phyloP scores from a whole-genome alignment of 2,329 filamentous ascomycete genomes.

The Blumeriella jaapii region DNA sequence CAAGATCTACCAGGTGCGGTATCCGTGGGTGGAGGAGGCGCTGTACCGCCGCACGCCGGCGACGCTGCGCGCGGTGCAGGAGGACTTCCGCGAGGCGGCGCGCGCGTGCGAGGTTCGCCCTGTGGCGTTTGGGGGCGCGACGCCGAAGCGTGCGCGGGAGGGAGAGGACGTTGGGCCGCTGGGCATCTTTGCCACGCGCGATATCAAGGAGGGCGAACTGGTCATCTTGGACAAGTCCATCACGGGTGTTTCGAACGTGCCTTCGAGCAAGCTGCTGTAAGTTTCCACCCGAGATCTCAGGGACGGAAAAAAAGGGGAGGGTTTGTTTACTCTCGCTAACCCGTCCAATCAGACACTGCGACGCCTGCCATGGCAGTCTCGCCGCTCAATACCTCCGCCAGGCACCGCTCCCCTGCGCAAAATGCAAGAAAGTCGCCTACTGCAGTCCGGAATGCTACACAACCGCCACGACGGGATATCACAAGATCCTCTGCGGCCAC shows the following conservation, averaged over 20 bases:
- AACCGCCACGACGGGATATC: slow-evolving; percentile 15
- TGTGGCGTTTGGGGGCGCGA: slow-evolving; percentile 12
- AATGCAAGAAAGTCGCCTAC: slow-evolving; percentile 17
- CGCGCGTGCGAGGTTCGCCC: slow-evolving; percentile 10
- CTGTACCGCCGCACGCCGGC: slow-evolving; percentile 14
- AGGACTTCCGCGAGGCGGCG: not conserved
- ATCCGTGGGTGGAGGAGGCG: slow-evolving; percentile 20
- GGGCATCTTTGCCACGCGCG: slow-evolving; percentile 20
- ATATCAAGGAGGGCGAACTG: slow-evolving; percentile 17
- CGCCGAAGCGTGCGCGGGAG: not conserved
- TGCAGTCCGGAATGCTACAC: slow-evolving; percentile 19
- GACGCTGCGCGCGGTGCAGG: slow-evolving; percentile 16
- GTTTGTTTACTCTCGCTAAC: too few species aligned
- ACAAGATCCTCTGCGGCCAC: slow-evolving; percentile 18
- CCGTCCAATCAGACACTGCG: slow-evolving; percentile 20
- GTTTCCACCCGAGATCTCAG: too few species aligned
- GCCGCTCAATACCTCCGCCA: slow-evolving; percentile 7
- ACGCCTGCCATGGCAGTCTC: slow-evolving; percentile 20
- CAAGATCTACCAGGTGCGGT: slow-evolving; percentile 18
- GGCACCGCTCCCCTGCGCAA: slow-evolving; percentile 7
- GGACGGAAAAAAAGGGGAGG: too few species aligned
- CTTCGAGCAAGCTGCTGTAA: slow-evolving; percentile 7
- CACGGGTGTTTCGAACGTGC: slow-evolving; percentile 10
- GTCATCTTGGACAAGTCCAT: slow-evolving; percentile 18
- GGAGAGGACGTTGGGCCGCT: slow-evolving; percentile 21